A percentile compares a stretch with the other conserved stretches of the same genome.
These are phyloP conservation scores for Hypomyces perniciosus DNA, from an alignment of 2,329 filamentous ascomycete genomes.

Conservation along the genomic window DNA sequence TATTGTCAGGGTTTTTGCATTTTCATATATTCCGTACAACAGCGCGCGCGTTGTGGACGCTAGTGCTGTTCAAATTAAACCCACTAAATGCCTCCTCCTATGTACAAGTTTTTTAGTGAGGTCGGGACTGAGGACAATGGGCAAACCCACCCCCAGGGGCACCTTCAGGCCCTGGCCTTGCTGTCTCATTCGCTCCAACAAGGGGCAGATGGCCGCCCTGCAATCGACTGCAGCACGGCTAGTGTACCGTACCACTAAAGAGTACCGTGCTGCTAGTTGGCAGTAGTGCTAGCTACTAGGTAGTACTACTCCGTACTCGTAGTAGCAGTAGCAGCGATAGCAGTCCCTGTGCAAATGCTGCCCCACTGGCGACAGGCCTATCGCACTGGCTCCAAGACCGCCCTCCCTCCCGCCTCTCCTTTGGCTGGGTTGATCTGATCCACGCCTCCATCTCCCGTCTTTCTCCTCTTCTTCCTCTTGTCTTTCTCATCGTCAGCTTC, in stretches of 20 bases:
- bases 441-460: slow-evolving; percentile 9
- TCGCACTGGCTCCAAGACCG: slow-evolving; percentile 5
- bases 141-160: slow-evolving; percentile 3
- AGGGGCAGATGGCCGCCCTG: slow-evolving; percentile 11
- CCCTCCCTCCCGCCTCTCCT: slow-evolving; percentile 8
- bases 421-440: slow-evolving; percentile 1
- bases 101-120: background rate
- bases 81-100: slow-evolving; percentile 1
- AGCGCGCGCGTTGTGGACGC: background rate
- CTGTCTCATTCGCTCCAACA: slow-evolving; percentile 16
- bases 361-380: slow-evolving; percentile 6
- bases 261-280: background rate
- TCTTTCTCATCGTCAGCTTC: slow-evolving; percentile 28
- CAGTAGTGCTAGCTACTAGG: too few relatives aligned
- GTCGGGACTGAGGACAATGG: background rate
- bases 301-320: too few relatives aligned
- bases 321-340: background rate
- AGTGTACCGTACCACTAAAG: background rate
- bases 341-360: slow-evolving; percentile 1
- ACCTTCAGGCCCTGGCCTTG: slow-evolving; percentile 1
- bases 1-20: too few relatives aligned
- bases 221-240: slow-evolving; percentile 1
- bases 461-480: slow-evolving; percentile 20
- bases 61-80: slow-evolving; percentile 11
- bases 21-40: too few relatives aligned